Evolutionary conservation across 1,284 basidiomycete genomes (phyloP).

Genomic region (Tilletia indica): DNA sequence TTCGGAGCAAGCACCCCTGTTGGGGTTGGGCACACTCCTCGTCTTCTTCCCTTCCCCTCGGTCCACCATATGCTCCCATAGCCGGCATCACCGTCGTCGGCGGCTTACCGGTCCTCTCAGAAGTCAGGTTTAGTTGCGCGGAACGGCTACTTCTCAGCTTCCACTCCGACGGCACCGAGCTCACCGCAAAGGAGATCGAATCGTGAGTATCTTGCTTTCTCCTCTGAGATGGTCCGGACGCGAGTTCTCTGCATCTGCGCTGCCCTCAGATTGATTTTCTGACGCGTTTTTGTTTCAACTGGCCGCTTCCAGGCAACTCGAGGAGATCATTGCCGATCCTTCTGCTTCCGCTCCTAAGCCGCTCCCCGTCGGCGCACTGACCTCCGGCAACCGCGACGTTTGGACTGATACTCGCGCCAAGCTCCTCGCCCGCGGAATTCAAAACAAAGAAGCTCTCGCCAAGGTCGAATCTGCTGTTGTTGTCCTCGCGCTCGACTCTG

Average conservation of each 20-base stretch:
- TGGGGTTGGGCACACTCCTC: too few species aligned
- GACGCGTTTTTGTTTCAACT: too few species aligned
- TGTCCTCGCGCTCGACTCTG: slow-evolving; percentile 82
- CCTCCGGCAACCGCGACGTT: slow-evolving; percentile 81
- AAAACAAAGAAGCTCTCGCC: slow-evolving; percentile 70
- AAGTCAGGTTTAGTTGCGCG: slow-evolving; percentile 85
- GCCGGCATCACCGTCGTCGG: too few species aligned
- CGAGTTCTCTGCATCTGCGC: too few species aligned
- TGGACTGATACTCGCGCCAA: slow-evolving; percentile 72
- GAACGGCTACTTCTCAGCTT: slow-evolving; percentile 82
- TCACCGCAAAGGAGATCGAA: slow-evolving; percentile 75
- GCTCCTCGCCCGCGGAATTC: slow-evolving; percentile 66
- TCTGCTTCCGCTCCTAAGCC: slow-evolving; percentile 65
- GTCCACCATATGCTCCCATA: too few species aligned
- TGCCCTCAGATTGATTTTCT: too few species aligned
- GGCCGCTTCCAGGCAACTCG: slow-evolving; percentile 70
- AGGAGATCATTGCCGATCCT: slow-evolving; percentile 69
- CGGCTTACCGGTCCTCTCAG: too few species aligned
- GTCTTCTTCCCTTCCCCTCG: too few species aligned
- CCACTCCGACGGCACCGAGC: slow-evolving; percentile 61
- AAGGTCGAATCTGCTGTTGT: slow-evolving; percentile 87
- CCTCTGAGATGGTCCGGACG: too few species aligned
- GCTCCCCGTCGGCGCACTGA: slow-evolving; percentile 74
- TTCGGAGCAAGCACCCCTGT: too few species aligned
- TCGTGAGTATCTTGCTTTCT: slow-evolving; percentile 61